Percentiles rank a stretch among this genome's conserved stretches.
Evolutionary conservation across 1,139 yeast genomes (phyloP).

Genomic region (Candida frijolesensis): DNA sequence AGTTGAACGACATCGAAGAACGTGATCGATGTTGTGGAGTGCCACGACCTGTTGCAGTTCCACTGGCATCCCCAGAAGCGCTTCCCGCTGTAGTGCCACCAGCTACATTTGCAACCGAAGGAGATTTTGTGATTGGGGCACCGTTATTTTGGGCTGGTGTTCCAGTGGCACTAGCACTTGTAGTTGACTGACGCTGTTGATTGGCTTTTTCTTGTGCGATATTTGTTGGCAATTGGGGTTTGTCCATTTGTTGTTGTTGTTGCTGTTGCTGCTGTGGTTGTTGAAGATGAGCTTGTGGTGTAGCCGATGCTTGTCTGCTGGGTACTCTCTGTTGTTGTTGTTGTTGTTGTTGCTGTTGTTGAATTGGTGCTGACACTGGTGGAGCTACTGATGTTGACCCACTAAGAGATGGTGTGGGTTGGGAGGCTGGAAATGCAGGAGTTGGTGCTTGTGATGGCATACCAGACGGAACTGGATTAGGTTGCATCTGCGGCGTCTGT

Average conservation of each 20-base stretch:
- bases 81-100: slow-evolving; percentile 9
- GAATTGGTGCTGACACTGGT: slow-evolving; percentile 7
- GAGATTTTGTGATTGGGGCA: neutral
- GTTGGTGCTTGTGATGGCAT: slow-evolving; percentile 28
- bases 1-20: slow-evolving; percentile 18
- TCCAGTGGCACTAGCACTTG: slow-evolving; percentile 9
- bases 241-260: slow-evolving; percentile 12
- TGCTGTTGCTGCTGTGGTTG: slow-evolving; percentile 6
- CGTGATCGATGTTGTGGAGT: slow-evolving; percentile 13
- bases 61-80: slow-evolving; percentile 7
- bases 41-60: slow-evolving; percentile 3
- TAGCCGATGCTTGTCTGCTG: slow-evolving; percentile 14
- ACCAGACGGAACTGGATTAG: slow-evolving; percentile 6
- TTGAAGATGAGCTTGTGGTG: slow-evolving; percentile 13
- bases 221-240: slow-evolving; percentile 7
- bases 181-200: slow-evolving; percentile 10
- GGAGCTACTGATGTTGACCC: neutral
- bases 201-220: slow-evolving; percentile 8
- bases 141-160: slow-evolving; percentile 8
- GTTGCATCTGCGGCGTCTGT: slow-evolving; percentile 14
- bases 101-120: slow-evolving; percentile 8
- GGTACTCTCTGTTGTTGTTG: slow-evolving; percentile 9
- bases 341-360: slow-evolving; percentile 10
- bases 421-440: slow-evolving; percentile 10
- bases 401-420: slow-evolving; percentile 12